These are phyloP conservation scores for Diaporthe destruens DNA, from an alignment of 2,329 filamentous ascomycete genomes.

Conservation along the genomic window DNA sequence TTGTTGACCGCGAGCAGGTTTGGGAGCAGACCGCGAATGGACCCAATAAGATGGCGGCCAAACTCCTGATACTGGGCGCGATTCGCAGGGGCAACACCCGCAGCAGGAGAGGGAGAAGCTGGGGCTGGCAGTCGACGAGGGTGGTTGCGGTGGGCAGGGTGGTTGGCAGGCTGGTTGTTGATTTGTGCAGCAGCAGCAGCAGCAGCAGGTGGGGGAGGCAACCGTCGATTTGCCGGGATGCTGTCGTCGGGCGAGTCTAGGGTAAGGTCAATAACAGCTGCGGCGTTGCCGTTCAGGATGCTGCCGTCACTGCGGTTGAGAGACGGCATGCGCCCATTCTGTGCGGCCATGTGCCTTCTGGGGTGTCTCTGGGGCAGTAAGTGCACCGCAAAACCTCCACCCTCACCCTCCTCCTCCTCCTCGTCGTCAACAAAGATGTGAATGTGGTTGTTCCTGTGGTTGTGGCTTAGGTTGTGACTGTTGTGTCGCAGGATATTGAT, in stretches of 20 bases:
- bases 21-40: conserved; percentile 29
- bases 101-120: conserved; percentile 27
- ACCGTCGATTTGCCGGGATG: conserved; percentile 35
- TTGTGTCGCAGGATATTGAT: conserved; percentile 32
- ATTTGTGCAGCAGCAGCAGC: conserved; percentile 4
- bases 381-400: neutral
- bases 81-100: neutral
- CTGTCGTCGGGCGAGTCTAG: conserved; percentile 55
- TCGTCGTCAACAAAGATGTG: conserved; percentile 20
- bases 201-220: conserved; percentile 36
- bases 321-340: conserved; percentile 56
- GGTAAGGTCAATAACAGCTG: conserved; percentile 66
- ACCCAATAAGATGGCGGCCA: conserved; percentile 30
- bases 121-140: conserved; percentile 21
- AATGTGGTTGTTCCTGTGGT: neutral
- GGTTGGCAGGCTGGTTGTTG: conserved; percentile 20
- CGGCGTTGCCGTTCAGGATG: conserved; percentile 48
- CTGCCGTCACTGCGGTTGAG: conserved; percentile 61
- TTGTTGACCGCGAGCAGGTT: conserved; percentile 26
- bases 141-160: conserved; percentile 22
- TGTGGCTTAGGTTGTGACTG: neutral
- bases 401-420: neutral
- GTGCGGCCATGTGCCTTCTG: conserved; percentile 55
- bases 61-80: conserved; percentile 22
- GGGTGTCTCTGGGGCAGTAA: conserved; percentile 50